Conservation (phyloP, 345 rosid genomes). For the Acer campestre region DNA sequence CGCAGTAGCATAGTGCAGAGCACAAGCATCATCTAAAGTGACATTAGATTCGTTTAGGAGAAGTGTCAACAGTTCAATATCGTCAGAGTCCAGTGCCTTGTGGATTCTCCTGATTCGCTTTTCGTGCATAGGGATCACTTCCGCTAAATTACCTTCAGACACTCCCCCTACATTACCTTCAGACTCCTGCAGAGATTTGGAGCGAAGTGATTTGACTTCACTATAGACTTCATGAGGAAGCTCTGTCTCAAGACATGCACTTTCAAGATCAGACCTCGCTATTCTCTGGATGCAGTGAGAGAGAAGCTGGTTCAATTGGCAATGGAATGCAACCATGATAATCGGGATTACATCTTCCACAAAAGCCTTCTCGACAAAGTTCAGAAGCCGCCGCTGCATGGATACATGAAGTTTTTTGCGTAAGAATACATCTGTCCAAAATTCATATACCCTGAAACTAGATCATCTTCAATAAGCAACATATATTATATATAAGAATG, state of each 20-base stretch:
- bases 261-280: conserved; percentile 36
- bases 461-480: background rate
- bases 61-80: conserved; percentile 36
- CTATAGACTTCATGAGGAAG: conserved; percentile 32
- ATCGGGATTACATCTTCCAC: conserved; percentile 48
- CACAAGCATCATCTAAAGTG: conserved; percentile 40
- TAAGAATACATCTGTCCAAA: conserved; percentile 5
- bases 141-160: background rate
- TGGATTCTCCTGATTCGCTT: conserved; percentile 40
- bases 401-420: conserved; percentile 6
- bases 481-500: background rate
- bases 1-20: conserved; percentile 55
- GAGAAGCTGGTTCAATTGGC: conserved; percentile 33
- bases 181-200: conserved; percentile 7
- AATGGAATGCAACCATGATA: conserved; percentile 39
- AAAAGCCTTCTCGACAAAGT: conserved; percentile 37
- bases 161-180: background rate
- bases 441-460: background rate
- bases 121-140: conserved; percentile 8
- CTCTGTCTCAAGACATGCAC: conserved; percentile 35
- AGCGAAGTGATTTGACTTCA: conserved; percentile 27
- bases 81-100: conserved; percentile 51
- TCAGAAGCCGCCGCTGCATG: conserved; percentile 45
- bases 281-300: conserved; percentile 33
- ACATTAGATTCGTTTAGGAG: conserved; percentile 38